A percentile compares a stretch with the other conserved stretches of the same genome.
Evolutionary conservation across 2,329 filamentous ascomycete species (phyloP).

Genomic region (Xylariaceae sp.): DNA sequence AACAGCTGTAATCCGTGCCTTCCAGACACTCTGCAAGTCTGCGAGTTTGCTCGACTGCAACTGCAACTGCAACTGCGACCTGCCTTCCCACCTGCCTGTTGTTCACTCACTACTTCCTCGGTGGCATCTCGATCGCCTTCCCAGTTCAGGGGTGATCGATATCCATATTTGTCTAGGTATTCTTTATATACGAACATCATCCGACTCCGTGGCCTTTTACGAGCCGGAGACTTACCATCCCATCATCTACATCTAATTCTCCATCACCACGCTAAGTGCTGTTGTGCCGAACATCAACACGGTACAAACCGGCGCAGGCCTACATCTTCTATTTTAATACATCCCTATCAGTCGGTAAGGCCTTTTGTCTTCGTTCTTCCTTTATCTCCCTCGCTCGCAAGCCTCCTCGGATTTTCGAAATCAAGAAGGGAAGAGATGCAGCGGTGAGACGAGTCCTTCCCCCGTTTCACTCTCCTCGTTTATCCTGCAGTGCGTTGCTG

Average conservation of each 20-base stretch:
- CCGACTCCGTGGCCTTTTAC: not conserved
- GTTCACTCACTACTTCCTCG: not conserved
- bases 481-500: slow-evolving; percentile 6
- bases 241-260: slow-evolving; percentile 1
- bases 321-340: slow-evolving; percentile 9
- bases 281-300: slow-evolving; percentile 5
- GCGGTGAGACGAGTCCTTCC: not conserved
- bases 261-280: not conserved
- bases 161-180: not conserved
- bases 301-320: slow-evolving; percentile 3
- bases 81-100: not conserved
- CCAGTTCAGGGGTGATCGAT: not conserved
- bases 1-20: not conserved
- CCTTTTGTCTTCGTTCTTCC: slow-evolving; percentile 6
- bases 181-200: not conserved
- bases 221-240: not conserved
- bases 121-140: not conserved
- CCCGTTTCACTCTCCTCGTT: slow-evolving; percentile 3
- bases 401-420: not conserved
- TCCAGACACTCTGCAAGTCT: not conserved
- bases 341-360: slow-evolving; percentile 17
- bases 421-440: not conserved
- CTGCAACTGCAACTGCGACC: not conserved
- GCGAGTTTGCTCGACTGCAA: not conserved
- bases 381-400: not conserved